Evolutionary conservation across 2,329 filamentous ascomycete genomes (phyloP), one percentile per base, ranked within the genome.

Genomic region (Coniochaeta hoffmannii): DNA sequence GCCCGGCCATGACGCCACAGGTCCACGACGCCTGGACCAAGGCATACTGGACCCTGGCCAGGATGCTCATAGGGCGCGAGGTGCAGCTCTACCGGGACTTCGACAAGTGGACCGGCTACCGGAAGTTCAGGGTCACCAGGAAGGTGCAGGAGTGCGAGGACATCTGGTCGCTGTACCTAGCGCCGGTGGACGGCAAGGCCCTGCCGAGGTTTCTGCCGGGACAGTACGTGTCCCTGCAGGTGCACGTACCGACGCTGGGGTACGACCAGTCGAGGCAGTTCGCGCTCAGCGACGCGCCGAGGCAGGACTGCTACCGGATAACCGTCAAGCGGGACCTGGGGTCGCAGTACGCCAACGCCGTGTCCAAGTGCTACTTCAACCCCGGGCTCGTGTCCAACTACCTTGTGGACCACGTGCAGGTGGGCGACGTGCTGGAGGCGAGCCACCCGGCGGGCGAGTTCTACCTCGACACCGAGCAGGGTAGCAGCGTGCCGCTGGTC

Each of bases 21-120:
- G 77, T 88, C 30, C 76, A 81, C 54, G 76, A 81, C 12, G 87
- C 88, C 9, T 91, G 88, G 88, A 78, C 71, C 6, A 81, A 82
- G 53, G 88, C 88, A 1, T 91, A 90, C 71, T 85, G 81, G 79
- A 77, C 89, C 62, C 79, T 91, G 24, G 87, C 88, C 26, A 79
- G 85, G 67, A 81, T 90, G 72, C 81, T 90, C 72, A 89, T 88
- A 61, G 77, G 74, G 19, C 78, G 82, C 53, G 88, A 90, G 66
- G 73, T 73, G 4, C 74, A 82, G 57, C 71, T 90, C 50, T 89
- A 89, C 70, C 71, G 76, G 34, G 72, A 79, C 31, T 81, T 82
- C 53, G 73, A 77, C n/a, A 71, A 72, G 30, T 90, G 88, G 88
- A 76, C 74, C 15, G 76, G 79, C 51, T 90, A 86, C 83, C 78